phyloP scores from a whole-genome alignment of 345 rosid genomes.

The Camelina laxa region DNA sequence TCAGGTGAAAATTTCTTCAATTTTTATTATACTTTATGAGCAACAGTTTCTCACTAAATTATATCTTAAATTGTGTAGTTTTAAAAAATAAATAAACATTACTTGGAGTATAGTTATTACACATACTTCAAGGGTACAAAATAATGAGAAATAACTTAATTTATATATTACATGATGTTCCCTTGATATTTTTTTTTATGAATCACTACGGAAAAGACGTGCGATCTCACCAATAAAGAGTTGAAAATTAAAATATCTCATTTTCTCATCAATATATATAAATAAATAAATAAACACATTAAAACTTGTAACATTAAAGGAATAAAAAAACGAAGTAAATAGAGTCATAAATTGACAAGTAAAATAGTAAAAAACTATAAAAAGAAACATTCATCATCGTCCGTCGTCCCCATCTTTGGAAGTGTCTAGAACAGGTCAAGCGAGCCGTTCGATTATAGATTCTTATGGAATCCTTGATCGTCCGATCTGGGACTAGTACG shows the following conservation, averaged over 20 bases:
- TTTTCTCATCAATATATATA: neutral
- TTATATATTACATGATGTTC: slow-evolving; percentile 20
- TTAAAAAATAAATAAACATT: neutral
- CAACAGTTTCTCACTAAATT: neutral
- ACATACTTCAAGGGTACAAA: slow-evolving; percentile 15
- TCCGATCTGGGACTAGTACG: slow-evolving; percentile 35
- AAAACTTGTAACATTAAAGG: neutral
- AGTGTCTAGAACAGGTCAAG: slow-evolving; percentile 60
- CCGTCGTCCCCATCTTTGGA: slow-evolving; percentile 38
- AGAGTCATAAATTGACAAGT: slow-evolving; percentile 17
- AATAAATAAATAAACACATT: neutral
- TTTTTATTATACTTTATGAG: neutral
- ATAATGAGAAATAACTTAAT: neutral
- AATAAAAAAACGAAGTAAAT: slow-evolving; percentile 4
- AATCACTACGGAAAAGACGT: slow-evolving; percentile 37
- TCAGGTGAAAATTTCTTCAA: neutral
- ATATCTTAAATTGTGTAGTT: neutral
- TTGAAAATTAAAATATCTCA: slow-evolving; percentile 15
- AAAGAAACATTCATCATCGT: slow-evolving; percentile 6
- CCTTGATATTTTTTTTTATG: neutral
- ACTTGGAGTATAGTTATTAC: neutral
- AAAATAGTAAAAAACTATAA: slow-evolving; percentile 29
- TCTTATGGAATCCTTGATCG: slow-evolving; percentile 35
- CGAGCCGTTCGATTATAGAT: slow-evolving; percentile 57
- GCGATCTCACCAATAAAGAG: slow-evolving; percentile 30